Conservation (phyloP, 1,139 yeast species). For the Geotrichum histeridarum region DNA sequence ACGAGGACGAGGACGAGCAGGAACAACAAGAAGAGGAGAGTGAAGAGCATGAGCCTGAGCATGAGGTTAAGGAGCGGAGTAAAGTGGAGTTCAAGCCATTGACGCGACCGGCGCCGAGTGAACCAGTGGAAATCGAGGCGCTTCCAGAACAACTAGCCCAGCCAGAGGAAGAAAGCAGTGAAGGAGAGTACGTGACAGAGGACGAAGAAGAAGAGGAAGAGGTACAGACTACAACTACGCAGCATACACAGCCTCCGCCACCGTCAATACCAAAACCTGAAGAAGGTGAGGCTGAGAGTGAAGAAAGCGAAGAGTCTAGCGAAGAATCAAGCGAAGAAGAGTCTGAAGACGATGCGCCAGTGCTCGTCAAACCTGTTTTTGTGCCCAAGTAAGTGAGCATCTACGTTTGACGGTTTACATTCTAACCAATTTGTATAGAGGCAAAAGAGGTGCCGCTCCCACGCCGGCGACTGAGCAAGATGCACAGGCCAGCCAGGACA, state of each 20-base stretch:
- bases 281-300: not conserved
- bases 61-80: slow-evolving; percentile 15
- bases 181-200: slow-evolving; percentile 21
- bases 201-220: slow-evolving; percentile 22
- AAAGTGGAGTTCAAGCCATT: no score
- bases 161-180: slow-evolving; percentile 18
- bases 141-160: no score
- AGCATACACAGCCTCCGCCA: not conserved
- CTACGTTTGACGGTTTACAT: not conserved
- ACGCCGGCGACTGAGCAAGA: not conserved
- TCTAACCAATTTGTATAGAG: not conserved
- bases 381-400: slow-evolving; percentile 10
- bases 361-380: slow-evolving; percentile 16
- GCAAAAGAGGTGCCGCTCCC: not conserved
- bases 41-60: slow-evolving; percentile 3
- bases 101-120: no score
- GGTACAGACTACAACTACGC: slow-evolving; percentile 6
- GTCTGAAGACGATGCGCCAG: slow-evolving; percentile 16
- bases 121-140: no score
- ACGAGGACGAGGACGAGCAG: slow-evolving; percentile 16
- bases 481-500: not conserved
- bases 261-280: slow-evolving; percentile 14
- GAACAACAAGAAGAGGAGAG: slow-evolving; percentile 27
- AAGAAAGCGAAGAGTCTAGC: not conserved
- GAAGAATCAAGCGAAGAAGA: slow-evolving; percentile 8